Evolutionary conservation across 2,329 filamentous ascomycete species (phyloP).

Genomic region (Epichloe sylvatica): DNA sequence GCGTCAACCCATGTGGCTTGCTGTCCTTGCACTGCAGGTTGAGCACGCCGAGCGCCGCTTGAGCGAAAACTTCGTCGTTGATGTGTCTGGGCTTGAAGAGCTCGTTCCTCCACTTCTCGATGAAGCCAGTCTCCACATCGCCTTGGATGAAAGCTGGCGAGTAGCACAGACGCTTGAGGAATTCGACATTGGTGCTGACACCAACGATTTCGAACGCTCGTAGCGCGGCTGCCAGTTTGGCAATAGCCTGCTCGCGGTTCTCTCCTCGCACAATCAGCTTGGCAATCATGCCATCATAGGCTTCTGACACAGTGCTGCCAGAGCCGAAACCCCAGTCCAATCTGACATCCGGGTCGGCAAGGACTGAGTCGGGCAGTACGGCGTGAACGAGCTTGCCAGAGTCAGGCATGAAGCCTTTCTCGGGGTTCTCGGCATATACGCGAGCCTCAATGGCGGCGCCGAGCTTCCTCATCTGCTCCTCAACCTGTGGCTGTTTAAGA

Average conservation of each 20-base stretch:
- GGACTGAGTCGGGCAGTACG: slow-evolving; percentile 50
- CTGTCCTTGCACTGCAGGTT: slow-evolving; percentile 30
- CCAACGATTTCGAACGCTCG: slow-evolving; percentile 88
- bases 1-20: slow-evolving; percentile 32
- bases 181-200: slow-evolving; percentile 90
- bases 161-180: slow-evolving; percentile 75
- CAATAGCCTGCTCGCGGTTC: slow-evolving; percentile 65
- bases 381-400: slow-evolving; percentile 80
- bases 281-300: slow-evolving; percentile 98
- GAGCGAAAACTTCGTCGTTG: slow-evolving; percentile 62
- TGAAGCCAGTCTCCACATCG: slow-evolving; percentile 91
- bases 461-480: slow-evolving; percentile 55
- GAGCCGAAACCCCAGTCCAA: slow-evolving; percentile 89
- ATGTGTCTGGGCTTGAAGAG: slow-evolving; percentile 54
- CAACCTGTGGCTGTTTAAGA: slow-evolving; percentile 48
- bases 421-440: slow-evolving; percentile 92
- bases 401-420: slow-evolving; percentile 83
- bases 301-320: slow-evolving; percentile 82
- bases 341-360: slow-evolving; percentile 56
- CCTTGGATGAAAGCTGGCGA: slow-evolving; percentile 72
- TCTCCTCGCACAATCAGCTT: slow-evolving; percentile 86
- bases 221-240: slow-evolving; percentile 66
- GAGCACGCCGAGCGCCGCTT: slow-evolving; percentile 70
- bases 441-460: slow-evolving; percentile 90
- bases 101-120: slow-evolving; percentile 70